phyloP scores from a whole-genome alignment of 2,329 filamentous ascomycete species.

The Fusarium armeniacum region DNA sequence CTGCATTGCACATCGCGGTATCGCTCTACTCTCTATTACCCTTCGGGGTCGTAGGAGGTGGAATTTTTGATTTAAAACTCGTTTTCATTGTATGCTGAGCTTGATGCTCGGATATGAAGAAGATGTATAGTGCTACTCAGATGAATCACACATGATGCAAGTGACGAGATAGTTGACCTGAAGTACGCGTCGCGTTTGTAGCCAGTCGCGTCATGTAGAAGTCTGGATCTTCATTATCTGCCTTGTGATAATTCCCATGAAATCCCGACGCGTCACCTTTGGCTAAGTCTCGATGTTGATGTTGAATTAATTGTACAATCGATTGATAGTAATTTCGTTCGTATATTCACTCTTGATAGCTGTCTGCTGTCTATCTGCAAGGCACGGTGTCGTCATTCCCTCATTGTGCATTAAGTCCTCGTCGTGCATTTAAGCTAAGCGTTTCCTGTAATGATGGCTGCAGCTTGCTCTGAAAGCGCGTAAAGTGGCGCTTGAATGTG shows the following conservation, averaged over 20 bases:
- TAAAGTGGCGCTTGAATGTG: constrained; percentile 54
- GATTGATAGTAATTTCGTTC: neutral
- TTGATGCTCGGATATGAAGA: constrained; percentile 13
- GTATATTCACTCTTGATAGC: neutral
- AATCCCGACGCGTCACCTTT: neutral
- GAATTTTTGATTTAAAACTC: constrained; percentile 26
- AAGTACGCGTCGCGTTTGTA: neutral
- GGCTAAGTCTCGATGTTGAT: neutral
- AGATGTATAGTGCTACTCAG: neutral
- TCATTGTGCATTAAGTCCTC: too few species aligned
- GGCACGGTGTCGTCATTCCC: neutral
- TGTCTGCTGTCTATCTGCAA: neutral
- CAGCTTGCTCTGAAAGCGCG: constrained; percentile 55
- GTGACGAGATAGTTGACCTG: too few species aligned
- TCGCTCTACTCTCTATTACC: constrained; percentile 23
- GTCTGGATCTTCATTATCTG: too few species aligned
- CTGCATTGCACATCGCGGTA: constrained; percentile 30
- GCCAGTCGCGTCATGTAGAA: neutral
- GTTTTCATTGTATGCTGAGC: constrained; percentile 16
- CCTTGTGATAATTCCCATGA: too few species aligned
- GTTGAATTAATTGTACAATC: neutral
- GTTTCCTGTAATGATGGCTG: constrained; percentile 38
- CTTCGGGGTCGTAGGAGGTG: constrained; percentile 25
- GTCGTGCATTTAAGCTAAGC: neutral
- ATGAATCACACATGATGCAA: too few species aligned